Conservation (phyloP, 352 stramenopile genomes). For the Pythium folliculosum region DNA sequence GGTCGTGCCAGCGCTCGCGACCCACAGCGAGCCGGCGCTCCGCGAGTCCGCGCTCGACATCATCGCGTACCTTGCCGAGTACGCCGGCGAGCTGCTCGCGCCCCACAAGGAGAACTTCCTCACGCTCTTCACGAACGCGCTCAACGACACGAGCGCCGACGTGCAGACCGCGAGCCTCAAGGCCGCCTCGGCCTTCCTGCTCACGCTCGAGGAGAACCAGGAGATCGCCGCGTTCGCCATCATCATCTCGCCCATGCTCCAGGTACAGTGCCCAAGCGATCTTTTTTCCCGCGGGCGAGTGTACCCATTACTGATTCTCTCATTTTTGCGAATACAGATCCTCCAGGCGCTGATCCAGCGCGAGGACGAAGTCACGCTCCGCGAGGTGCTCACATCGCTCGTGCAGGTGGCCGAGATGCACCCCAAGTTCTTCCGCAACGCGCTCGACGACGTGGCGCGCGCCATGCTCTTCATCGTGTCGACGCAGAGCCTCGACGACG, state of each 20-base stretch:
- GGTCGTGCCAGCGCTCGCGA: constrained; percentile 60
- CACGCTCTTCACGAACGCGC: constrained; percentile 70
- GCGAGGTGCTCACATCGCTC: constrained; percentile 71
- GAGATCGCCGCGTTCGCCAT: constrained; percentile 69
- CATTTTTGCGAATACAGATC: constrained; percentile 37
- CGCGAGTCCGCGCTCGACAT: constrained; percentile 80
- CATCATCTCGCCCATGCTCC: constrained; percentile 72
- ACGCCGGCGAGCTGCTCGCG: constrained; percentile 61
- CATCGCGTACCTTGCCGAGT: constrained; percentile 73
- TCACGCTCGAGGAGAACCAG: constrained; percentile 72
- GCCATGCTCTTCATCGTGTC: constrained; percentile 83
- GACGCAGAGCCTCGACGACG: constrained; percentile 59
- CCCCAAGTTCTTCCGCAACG: constrained; percentile 79
- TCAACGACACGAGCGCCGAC: constrained; percentile 63
- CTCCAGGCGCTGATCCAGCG: constrained; percentile 62
- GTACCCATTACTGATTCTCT: constrained; percentile 8
- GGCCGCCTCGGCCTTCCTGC: constrained; percentile 67
- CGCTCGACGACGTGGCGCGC: constrained; percentile 66
- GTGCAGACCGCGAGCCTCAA: constrained; percentile 77
- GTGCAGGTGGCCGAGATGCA: constrained; percentile 79
- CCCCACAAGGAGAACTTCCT: constrained; percentile 83
- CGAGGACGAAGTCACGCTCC: constrained; percentile 66
- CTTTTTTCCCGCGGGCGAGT: background rate
- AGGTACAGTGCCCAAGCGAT: constrained; percentile 32
- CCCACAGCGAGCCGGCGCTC: constrained; percentile 53